Evolutionary conservation across 192 early-diverging fungal genomes (phyloP).

Genomic region (Coemansia sp.): DNA sequence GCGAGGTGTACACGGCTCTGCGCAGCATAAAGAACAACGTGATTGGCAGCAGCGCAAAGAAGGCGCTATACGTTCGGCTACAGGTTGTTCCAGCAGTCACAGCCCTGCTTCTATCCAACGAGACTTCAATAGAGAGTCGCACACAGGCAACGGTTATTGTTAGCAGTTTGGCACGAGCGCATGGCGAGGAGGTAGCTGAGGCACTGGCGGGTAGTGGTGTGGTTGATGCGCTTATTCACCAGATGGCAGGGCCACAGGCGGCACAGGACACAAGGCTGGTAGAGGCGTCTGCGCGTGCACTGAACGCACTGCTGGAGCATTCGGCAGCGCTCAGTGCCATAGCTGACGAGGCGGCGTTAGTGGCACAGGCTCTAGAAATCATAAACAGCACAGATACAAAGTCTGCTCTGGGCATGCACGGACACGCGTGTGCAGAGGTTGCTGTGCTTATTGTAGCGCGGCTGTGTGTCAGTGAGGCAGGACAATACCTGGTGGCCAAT

Average conservation of each 20-base stretch:
- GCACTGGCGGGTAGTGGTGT: conserved; percentile 29
- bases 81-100: conserved; percentile 35
- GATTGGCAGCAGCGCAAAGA: conserved; percentile 46
- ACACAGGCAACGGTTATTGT: conserved; percentile 39
- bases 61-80: conserved; percentile 37
- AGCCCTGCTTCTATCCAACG: conserved; percentile 24
- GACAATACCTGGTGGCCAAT: conserved; percentile 46
- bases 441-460: conserved; percentile 38
- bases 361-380: conserved; percentile 32
- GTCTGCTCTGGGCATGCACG: conserved; percentile 8
- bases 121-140: conserved; percentile 37
- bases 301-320: conserved; percentile 43
- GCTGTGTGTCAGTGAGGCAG: conserved; percentile 39
- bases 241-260: conserved; percentile 20
- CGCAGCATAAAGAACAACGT: conserved; percentile 46
- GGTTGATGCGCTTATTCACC: conserved; percentile 26
- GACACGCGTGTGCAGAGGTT: conserved; percentile 39
- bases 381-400: conserved; percentile 15
- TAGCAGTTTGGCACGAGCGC: conserved; percentile 35
- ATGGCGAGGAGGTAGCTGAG: conserved; percentile 23
- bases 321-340: conserved; percentile 9
- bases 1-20: conserved; percentile 41
- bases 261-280: conserved; percentile 15
- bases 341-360: conserved; percentile 21
- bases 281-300: conserved; percentile 43